Evolutionary conservation across 1,284 basidiomycete genomes (phyloP).

Genomic region (Naganishia liquefaciens): DNA sequence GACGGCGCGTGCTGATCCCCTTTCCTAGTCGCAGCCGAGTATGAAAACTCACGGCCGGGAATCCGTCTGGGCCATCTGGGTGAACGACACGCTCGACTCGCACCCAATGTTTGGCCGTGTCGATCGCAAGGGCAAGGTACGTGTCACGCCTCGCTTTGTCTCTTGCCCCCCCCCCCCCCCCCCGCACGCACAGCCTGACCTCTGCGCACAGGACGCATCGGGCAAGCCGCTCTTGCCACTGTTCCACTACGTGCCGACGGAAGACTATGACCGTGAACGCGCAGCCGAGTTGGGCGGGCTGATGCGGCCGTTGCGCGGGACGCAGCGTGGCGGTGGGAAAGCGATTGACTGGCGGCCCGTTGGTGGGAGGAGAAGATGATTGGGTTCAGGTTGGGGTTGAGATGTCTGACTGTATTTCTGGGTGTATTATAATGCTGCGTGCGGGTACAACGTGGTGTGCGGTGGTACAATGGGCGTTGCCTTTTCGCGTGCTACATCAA

Average conservation of each 20-base stretch:
- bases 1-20: not conserved
- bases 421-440: not conserved
- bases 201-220: conserved; percentile 44
- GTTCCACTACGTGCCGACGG: conserved; percentile 52
- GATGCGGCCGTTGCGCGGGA: conserved; percentile 52
- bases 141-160: no score
- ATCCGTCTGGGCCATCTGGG: conserved; percentile 47
- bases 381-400: not conserved
- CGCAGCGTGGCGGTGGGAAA: conserved; percentile 48
- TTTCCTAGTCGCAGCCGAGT: conserved; percentile 46
- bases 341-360: conserved; percentile 55
- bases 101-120: conserved; percentile 55
- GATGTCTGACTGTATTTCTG: not conserved
- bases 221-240: conserved; percentile 52
- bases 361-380: conserved; percentile 43
- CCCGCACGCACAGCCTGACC: not conserved
- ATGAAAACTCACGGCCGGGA: conserved; percentile 46
- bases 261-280: conserved; percentile 49
- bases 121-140: conserved; percentile 51
- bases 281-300: conserved; percentile 51
- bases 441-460: not conserved
- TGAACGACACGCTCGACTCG: conserved; percentile 40
- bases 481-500: conserved; percentile 41
- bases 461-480: not conserved
- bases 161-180: not conserved